Base-by-base conservation (phyloP, 225 moss, liverwort and hornwort genomes). In the Marchantia paleacea region DNA sequence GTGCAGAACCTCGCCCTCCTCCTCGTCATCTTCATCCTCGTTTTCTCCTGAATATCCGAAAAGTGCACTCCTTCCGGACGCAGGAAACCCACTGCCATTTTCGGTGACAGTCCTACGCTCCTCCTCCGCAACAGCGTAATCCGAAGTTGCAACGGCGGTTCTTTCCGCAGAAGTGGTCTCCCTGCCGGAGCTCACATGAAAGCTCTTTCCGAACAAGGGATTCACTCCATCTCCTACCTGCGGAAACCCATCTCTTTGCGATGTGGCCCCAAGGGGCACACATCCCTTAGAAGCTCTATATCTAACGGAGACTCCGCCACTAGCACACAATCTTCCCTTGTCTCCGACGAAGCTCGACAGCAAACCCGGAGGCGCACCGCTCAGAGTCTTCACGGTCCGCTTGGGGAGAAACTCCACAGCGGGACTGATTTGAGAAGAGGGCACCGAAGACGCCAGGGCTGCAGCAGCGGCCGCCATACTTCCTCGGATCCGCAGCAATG, bases 1-100 rank as follows among this genome's bases (percentile, higher is more conserved):
- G 30, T 78, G 86, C 70, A 81, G 52, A 70, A 63, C 29, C 6
- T 86, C 83, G 14, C 88, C 91, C 52, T 88, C 94, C 0, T 82
- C 91, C 4, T 92, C 92, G 13, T 52, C 68, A 64, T 80, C 84
- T 61, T 82, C 80, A 0, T 93, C 90, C 8, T 91, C 96, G 19
- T 87, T 86, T 79, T 89, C 84, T 24, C 81, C 86, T 11, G 91
- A 85, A 57, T 90, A 95, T 0, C 92, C 91, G 18, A 92, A 95
- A 74, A 93, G 57, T 61, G 80, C 72, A n/a, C 77, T 85, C 18
- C 79, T 80, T 50, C 79, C 85, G 48, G 51, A 14, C 0, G 65
- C 62, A 28, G 77, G 68, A 47, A 79, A 57, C 14, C 83, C 79
- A 12, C 63, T 75, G 60, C 68, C 48, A 16, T 52, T 81, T 30